These are phyloP conservation scores for Colletotrichum spaethianum DNA, from an alignment of 2,329 filamentous ascomycete genomes.

Conservation along the genomic window DNA sequence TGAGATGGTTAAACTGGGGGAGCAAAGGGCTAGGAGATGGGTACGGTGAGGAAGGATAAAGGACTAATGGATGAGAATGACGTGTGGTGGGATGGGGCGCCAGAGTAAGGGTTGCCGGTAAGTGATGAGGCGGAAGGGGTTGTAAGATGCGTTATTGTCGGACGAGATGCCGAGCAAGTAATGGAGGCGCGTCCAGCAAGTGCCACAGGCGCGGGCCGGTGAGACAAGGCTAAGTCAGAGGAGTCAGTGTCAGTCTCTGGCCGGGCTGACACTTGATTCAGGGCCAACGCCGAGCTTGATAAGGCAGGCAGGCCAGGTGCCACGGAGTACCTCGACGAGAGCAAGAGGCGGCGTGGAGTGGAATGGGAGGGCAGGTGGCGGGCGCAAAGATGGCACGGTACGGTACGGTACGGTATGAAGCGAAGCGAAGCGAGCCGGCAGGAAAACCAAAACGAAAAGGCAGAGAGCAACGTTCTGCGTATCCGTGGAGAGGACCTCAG, in stretches of 20 bases:
- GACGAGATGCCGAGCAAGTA: neutral
- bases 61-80: conserved; percentile 18
- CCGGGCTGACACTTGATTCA: conserved; percentile 30
- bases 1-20: conserved; percentile 19
- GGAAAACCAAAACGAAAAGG: conserved; percentile 15
- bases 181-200: conserved; percentile 16
- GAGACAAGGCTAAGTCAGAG: conserved; percentile 33
- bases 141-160: neutral
- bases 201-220: conserved; percentile 27
- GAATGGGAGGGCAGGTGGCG: conserved; percentile 5
- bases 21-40: conserved; percentile 24
- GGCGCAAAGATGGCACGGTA: conserved; percentile 10
- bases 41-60: conserved; percentile 30
- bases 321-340: conserved; percentile 19
- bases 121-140: conserved; percentile 23
- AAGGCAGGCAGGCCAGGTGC: conserved; percentile 14
- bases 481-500: conserved; percentile 10
- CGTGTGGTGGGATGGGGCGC: conserved; percentile 29
- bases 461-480: conserved; percentile 3
- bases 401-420: neutral
- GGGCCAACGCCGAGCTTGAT: conserved; percentile 20
- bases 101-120: conserved; percentile 11
- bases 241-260: conserved; percentile 19
- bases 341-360: neutral
- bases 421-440: conserved; percentile 16